Evolutionary conservation across 106 monocot species (phyloP), one percentile per base, ranked within the genome.

Genomic region (Platanthera zijinensis): DNA sequence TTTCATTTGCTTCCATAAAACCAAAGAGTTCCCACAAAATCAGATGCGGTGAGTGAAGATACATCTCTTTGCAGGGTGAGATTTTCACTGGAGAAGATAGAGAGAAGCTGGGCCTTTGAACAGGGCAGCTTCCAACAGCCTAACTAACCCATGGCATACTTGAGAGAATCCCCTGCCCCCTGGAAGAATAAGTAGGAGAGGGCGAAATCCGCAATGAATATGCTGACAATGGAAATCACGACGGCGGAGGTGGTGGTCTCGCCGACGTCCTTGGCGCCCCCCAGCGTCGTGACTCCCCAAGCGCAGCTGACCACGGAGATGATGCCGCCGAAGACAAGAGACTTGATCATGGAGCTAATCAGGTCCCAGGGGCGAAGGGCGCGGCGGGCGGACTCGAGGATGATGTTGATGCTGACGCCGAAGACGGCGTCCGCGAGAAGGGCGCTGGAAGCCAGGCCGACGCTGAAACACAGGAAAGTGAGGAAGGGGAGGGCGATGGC

Each of bases 91-190:
- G 13, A 53, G 52, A 53, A 53, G 52, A 66, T 25, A 66, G 66
- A 11, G 11, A 19, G 21, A 19, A 61, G 7, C 18, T 67, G 32
- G 66, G 3, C 4, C 22, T 30, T 25, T 48, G 17, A 70, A 70
- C 2, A 48, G 48, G 2, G 48, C 0, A 67, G 12, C 32, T 30
- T 10, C 48, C 12, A 48, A 5, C 70, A 48, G 45, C 30, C 80
- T 84, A 97, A 51, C 80, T 84, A 97, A 51, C 96, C 93, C 91
- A 89, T 87, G 72, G 96, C 96, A 75, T 78, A 86, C 84, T 93
- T 96, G 46, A 96, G 89, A 5, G 96, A 93, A 73, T 97, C 93
- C 9, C 96, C 93, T 0, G 93, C 87, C 45, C 93, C 96, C 74
- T 93, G 96, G 83, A 97, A 97, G 86, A 97, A 93, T 57, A 67